Evolutionary conservation across 108 stramenopile genomes (phyloP), one percentile per base, ranked within the genome.

Genomic region (Schizochytrium sp.): DNA sequence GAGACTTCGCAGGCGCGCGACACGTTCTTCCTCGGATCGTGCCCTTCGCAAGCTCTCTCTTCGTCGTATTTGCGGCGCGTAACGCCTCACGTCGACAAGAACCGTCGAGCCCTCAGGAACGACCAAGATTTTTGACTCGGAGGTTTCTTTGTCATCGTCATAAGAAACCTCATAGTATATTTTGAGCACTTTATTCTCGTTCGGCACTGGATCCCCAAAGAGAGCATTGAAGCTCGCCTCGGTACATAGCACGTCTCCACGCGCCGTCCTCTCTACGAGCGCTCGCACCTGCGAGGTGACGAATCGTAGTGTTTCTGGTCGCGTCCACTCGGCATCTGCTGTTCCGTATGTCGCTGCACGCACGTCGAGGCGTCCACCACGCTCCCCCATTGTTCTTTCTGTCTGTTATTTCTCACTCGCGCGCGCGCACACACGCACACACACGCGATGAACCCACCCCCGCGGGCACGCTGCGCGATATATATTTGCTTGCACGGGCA

Each of bases 151-250:
- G 19, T 6, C 76, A 23, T 47, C 34, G 19, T 6, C 76, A 23
- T 47, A 18, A 1, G 51, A 53, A 6, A 28, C 6, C 23, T 12
- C 16, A 23, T 83, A 83, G 76, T 83, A 53, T 25, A 83, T 53
- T 23, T 47, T 83, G 76, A 83, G 76, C 10, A 83, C 76, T 23
- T 83, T 83, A 23, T 83, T 83, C 76, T 83, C 76, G 51, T 83
- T 45, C 12, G 76, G 76, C 19, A 53, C 23, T 6, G 76, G 76
- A 45, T 83, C 76, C 23, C 76, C 76, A 23, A 83, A 83, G 76
- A 83, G 76, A 12, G 48, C 76, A 23, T 83, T 83, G 76, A 83
- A 83, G 76, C 76, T 83, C 48, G 76, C 76, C 48, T 83, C 76
- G 76, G 48, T 53, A 18, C 45, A 19, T 16, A 83, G 76, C 45